Evolutionary conservation across 2,329 filamentous ascomycete species (phyloP), one percentile per base, ranked within the genome.

Genomic region (Chaetoscypha palmicola): DNA sequence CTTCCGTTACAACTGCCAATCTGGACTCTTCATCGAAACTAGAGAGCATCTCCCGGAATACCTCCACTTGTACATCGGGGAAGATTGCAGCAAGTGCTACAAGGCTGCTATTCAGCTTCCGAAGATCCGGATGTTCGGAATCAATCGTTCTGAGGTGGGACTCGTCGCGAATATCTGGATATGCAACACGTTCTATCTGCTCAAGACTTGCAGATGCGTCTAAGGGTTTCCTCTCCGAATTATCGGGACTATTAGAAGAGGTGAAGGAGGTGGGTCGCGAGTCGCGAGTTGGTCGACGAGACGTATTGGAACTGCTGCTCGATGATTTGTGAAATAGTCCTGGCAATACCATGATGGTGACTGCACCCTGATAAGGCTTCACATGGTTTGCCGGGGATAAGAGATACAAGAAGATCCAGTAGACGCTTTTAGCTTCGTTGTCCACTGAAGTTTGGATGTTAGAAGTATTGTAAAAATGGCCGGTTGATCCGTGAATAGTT

Each of bases 21-120:
- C 85, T 72, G 49, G 85, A 91, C 63, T 90, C 83, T 55, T 81
- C 79, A 56, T 83, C 82, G 59, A 90, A 83, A 57, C 72, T 83
- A 30, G 73, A 67, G 38, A 92, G 76, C 76, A 92, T 85, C 67
- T 91, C 86, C 34, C 86, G 77, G 59, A 92, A 87, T 14, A 90
- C 86, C 54, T 90, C 84, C 47, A 86, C 72, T 63, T 88, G 83
- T n/a, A 90, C 71, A 63, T 90, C 79, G 21, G 86, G 86, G 53
- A 92, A 92, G 7, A 90, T 73, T 37, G 77, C 77, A 17, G 79
- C 77, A 33, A 92, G 74, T 10, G 74, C 77, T 48, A 77, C 75
- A 50, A 92, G 76, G 54, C 79, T 74, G 39, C 70, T 69, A 66
- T 91, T 91, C 38, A 91, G 72, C 46, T 83, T 77, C 52, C 76